These are phyloP conservation scores for Dendrostoma leiphaemia DNA, from an alignment of 2,329 filamentous ascomycete genomes.

Conservation along the genomic window DNA sequence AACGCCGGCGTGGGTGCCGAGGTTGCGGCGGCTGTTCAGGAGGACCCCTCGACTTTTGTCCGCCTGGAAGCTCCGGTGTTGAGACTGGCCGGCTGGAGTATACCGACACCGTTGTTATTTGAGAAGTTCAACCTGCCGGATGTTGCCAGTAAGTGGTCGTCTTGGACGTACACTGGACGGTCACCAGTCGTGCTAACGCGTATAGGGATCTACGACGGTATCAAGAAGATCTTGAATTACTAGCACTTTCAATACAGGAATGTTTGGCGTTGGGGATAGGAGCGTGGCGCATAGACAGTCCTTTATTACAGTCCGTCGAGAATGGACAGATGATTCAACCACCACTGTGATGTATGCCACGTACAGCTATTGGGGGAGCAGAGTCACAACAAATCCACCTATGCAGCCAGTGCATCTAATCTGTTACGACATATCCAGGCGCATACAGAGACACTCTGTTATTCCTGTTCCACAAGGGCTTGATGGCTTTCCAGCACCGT, in stretches of 20 bases:
- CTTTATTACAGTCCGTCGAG: not conserved
- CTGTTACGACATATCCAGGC: too few species aligned
- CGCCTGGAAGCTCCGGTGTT: conserved; percentile 81
- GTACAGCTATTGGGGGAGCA: too few species aligned
- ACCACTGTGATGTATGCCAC: too few species aligned
- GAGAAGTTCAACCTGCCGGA: conserved; percentile 83
- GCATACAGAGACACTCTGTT: too few species aligned
- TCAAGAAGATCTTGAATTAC: conserved; percentile 66
- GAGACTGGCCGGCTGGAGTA: conserved; percentile 86
- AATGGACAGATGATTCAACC: too few species aligned
- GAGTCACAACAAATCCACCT: too few species aligned
- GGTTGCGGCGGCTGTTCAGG: conserved; percentile 84
- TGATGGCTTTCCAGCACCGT: too few species aligned
- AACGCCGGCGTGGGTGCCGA: conserved; percentile 89
- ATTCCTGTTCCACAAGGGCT: too few species aligned
- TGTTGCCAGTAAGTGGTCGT: conserved; percentile 69
- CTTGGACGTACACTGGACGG: not conserved
- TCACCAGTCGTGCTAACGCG: too few species aligned
- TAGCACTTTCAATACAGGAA: conserved; percentile 29
- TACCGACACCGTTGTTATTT: conserved; percentile 75
- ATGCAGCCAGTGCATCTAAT: too few species aligned
- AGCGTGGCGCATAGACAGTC: too few species aligned
- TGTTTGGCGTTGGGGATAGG: not conserved
- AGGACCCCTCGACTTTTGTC: conserved; percentile 72
- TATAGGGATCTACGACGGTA: conserved; percentile 68